Base-by-base conservation (phyloP, 2,329 filamentous ascomycete genomes). In the Pseudocercospora macadamiae region DNA sequence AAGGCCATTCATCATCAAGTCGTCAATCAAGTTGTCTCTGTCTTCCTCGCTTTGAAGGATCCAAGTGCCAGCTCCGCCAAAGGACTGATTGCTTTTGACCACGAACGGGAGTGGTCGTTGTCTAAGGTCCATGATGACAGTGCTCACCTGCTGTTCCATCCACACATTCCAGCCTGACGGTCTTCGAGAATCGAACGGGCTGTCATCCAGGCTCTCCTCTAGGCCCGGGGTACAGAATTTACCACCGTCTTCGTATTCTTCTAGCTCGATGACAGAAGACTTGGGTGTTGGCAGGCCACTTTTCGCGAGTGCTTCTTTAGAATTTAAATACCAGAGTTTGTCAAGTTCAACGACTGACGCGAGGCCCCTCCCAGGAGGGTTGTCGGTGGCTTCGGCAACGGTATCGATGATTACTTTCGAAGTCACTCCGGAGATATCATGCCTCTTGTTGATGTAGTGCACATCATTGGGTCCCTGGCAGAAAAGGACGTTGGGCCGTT, bases 301-400 rank as follows among this genome's bases (percentile, higher is more conserved):
- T 45, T 30, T 34, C 4, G 55, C 55, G 2, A 57, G 48, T 14
- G 55, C 55, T 30, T 57, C 55, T n/a, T 57, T 57, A 5, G 47
- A 57, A 6, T 57, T 57, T 16, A 57, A 37, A 19, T 45, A 52
- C 36, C 47, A 57, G 1, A 45, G 36, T 25, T 44, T 49, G 30
- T 57, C 55, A 14, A 39, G 21, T 30, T 57, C 55, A 7, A 57
- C 48, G 1, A 57, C 34, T n/a, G 34, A 44, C 4, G 12, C 25
- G 3, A 51, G 10, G 18, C 48, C 48, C 19, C 42, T 18, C 9
- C 54, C 44, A 26, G 45, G 42, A 42, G 44, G 54, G 12, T 51
- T 45, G 16, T 57, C 47, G 8, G 55, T 42, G 16, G 55, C 55
- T 21, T 57, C 55, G 25, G 49, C 55, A 2, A 57, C 48, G 19